These are phyloP conservation scores for Debaryomyces fabryi DNA, from an alignment of 1,139 yeast species.

Conservation along the genomic window DNA sequence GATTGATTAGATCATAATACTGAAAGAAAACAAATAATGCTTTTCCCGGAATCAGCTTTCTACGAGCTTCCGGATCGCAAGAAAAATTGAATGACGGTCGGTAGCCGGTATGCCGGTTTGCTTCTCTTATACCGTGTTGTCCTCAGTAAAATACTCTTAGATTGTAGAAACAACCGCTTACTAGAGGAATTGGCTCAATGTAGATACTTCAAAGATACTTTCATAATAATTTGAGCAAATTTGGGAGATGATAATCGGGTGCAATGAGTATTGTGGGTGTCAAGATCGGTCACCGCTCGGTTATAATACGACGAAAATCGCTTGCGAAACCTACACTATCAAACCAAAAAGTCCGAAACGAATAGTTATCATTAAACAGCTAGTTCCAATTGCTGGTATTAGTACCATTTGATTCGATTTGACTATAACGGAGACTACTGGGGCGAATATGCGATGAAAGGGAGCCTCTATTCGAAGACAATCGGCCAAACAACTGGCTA, in stretches of 20 bases:
- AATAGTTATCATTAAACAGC: background rate
- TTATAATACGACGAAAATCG: background rate
- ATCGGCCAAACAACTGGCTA: background rate
- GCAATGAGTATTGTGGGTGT: background rate
- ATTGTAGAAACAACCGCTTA: background rate
- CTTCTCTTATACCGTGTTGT: background rate
- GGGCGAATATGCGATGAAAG: background rate
- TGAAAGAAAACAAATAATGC: conserved; percentile 3
- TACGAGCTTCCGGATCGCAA: background rate
- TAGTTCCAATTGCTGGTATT: background rate
- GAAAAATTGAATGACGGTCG: conserved; percentile 6
- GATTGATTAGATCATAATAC: background rate
- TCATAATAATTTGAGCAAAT: background rate
- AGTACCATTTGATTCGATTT: background rate
- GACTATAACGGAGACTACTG: background rate
- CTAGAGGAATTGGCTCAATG: background rate
- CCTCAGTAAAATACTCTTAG: background rate
- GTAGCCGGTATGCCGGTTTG: background rate
- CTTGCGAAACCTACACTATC: background rate
- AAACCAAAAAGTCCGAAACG: background rate
- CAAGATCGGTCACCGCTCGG: conserved; percentile 7
- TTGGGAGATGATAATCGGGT: background rate
- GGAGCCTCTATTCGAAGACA: background rate
- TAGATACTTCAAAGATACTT: background rate
- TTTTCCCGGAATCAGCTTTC: conserved; percentile 6